Percentiles rank a stretch among this genome's conserved stretches.
These are phyloP conservation scores for Nakazawaea peltata DNA, from an alignment of 805 yeast genomes.

Conservation along the genomic window DNA sequence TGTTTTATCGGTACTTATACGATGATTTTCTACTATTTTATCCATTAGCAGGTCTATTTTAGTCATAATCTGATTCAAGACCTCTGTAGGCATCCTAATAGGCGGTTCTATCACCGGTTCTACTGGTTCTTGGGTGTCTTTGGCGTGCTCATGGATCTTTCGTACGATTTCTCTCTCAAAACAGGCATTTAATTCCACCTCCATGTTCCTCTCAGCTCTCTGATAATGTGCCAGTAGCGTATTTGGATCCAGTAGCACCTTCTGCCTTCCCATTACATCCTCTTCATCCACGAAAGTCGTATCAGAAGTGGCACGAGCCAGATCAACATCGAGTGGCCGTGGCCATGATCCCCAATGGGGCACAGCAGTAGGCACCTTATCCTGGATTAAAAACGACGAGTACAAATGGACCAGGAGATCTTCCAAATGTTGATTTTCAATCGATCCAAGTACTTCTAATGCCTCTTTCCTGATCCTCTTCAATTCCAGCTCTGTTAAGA, in stretches of 20 bases:
- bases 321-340: no score
- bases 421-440: conserved; percentile 41
- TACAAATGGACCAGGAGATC: conserved; percentile 65
- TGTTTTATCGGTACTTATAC: no score
- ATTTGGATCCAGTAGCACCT: no score
- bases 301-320: no score
- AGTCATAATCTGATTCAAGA: neutral
- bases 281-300: conserved; percentile 19
- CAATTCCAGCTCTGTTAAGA: neutral
- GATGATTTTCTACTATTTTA: no score
- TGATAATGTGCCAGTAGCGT: no score
- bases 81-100: conserved; percentile 13
- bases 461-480: conserved; percentile 13
- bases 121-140: neutral
- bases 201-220: conserved; percentile 12
- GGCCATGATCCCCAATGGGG: conserved; percentile 60
- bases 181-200: conserved; percentile 14
- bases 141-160: conserved; percentile 6
- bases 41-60: no score
- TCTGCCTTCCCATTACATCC: no score
- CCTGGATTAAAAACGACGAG: conserved; percentile 39
- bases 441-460: conserved; percentile 18
- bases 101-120: conserved; percentile 14
- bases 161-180: conserved; percentile 13
- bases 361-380: conserved; percentile 29